Evolutionary conservation across 2,329 filamentous ascomycete genomes (phyloP), one percentile per base, ranked within the genome.

Genomic region (Penicillium nordicum): DNA sequence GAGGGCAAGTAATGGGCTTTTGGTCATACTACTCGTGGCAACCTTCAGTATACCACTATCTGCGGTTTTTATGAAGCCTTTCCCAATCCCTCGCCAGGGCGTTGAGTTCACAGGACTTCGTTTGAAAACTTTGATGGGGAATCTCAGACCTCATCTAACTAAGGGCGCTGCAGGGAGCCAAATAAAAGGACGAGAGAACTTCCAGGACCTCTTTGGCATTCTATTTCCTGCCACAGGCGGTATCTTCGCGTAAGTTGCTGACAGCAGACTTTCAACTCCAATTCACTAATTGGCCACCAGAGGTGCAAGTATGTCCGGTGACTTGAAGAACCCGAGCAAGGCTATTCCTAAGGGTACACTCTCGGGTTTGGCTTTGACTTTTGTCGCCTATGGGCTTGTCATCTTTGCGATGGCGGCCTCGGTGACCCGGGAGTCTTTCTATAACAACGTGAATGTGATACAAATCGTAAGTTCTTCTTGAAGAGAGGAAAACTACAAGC

Each of bases 241-340:
- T 5, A 84, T 84, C 27, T 83, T 84, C 65, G 81, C 82, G 77
- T 80, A 70, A 63, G 76, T 75, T 9, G 37, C 44, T 18, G 23
- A 14, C 25, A 25, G 5, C 18, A 29, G 30, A 38, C 29, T 77
- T 3, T 81, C 82, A 25, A 85, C 84, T 59, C 83, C 84, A 70
- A 81, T 85, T 57, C n/a, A 69, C 61, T 58, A 46, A 65, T 49
- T 23, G 7, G 42, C 8, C 25, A 38, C 47, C 48, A 82, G 79
- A 44, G 92, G 92, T 18, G 91, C 91, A 7, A 93, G 89, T 64
- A 95, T 96, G 91, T 95, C 90, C 8, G 91, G 91, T 18, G 90
- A 96, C 69, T 74, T 96, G 48, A 88, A 84, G 59, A 87, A 91
- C 60, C 91, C 91, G 0, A 93, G 89, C 78, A 90, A 87, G 71